Percentiles rank a stretch among this genome's conserved stretches.
phyloP scores from a whole-genome alignment of 192 early-diverging fungal genomes.

The Gryganskiella cystojenkinii region DNA sequence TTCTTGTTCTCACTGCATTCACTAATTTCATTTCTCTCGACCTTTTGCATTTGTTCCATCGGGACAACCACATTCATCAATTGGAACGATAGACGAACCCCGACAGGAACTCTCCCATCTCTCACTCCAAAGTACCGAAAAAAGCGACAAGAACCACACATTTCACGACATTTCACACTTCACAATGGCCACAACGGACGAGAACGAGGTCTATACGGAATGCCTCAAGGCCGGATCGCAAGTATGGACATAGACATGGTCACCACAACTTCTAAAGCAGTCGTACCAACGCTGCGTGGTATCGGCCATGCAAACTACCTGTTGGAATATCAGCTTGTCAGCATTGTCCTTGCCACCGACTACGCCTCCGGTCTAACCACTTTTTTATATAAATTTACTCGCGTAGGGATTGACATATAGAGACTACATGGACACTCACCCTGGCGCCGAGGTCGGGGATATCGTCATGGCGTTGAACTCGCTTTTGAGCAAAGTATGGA shows the following conservation, averaged over 20 bases:
- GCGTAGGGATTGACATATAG: conserved; percentile 28
- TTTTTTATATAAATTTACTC: background rate
- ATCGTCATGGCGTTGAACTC: conserved; percentile 27
- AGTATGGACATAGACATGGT: too few relatives aligned
- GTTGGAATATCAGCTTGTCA: background rate
- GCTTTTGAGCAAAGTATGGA: conserved; percentile 27
- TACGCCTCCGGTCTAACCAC: background rate
- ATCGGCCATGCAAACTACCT: too few relatives aligned
- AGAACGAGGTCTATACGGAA: conserved; percentile 30
- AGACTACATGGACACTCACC: conserved; percentile 20
- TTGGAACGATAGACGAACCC: too few relatives aligned
- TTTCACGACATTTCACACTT: background rate
- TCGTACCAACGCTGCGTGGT: too few relatives aligned
- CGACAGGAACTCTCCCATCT: background rate
- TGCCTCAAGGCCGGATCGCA: conserved; percentile 17
- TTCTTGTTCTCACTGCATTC: too few relatives aligned
- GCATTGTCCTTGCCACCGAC: background rate
- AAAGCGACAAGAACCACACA: background rate
- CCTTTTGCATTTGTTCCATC: too few relatives aligned
- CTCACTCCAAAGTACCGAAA: background rate
- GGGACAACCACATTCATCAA: too few relatives aligned
- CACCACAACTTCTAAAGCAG: too few relatives aligned
- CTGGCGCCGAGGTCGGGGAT: conserved; percentile 4
- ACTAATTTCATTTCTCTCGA: too few relatives aligned
- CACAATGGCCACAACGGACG: background rate